phyloP scores from a whole-genome alignment of 108 stramenopile genomes.

The Stephanodiscus triporus region DNA sequence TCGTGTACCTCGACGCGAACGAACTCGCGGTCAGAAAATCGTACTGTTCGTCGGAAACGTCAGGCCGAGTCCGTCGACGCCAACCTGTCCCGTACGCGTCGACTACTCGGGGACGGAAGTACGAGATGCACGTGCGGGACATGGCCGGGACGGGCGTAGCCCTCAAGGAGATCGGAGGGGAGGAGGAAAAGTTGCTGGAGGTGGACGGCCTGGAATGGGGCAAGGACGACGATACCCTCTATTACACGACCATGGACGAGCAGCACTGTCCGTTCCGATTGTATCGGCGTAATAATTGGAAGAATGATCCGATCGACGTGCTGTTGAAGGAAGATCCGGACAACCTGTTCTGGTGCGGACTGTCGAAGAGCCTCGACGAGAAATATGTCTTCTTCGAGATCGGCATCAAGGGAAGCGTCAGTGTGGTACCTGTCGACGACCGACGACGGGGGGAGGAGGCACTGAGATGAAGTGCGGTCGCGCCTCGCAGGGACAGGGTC shows the following conservation, averaged over 20 bases:
- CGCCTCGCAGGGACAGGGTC: constrained; percentile 60
- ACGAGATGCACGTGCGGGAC: constrained; percentile 69
- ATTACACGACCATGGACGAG: constrained; percentile 88
- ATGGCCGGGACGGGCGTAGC: constrained; percentile 61
- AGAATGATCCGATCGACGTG: constrained; percentile 61
- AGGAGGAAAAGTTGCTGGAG: constrained; percentile 56
- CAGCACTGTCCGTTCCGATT: constrained; percentile 74
- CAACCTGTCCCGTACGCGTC: constrained; percentile 75
- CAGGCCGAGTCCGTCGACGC: constrained; percentile 54
- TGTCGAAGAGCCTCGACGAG: constrained; percentile 58
- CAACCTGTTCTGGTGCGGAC: constrained; percentile 64
- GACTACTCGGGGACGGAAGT: constrained; percentile 87
- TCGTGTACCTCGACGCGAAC: constrained; percentile 85
- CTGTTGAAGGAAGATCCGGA: constrained; percentile 85
- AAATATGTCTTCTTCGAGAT: constrained; percentile 66
- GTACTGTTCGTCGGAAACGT: constrained; percentile 79
- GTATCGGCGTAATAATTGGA: constrained; percentile 62
- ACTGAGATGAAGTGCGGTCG: constrained; percentile 71
- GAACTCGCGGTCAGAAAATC: constrained; percentile 68
- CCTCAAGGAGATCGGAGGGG: constrained; percentile 56
- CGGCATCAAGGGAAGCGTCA: constrained; percentile 75
- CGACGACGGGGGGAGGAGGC: constrained; percentile 5
- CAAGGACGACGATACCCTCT: constrained; percentile 69
- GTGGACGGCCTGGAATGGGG: constrained; percentile 79
- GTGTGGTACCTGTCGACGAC: constrained; percentile 62